These are phyloP conservation scores for Fusarium verticillioides DNA, from an alignment of 2,329 filamentous ascomycete genomes.

Conservation along the genomic window DNA sequence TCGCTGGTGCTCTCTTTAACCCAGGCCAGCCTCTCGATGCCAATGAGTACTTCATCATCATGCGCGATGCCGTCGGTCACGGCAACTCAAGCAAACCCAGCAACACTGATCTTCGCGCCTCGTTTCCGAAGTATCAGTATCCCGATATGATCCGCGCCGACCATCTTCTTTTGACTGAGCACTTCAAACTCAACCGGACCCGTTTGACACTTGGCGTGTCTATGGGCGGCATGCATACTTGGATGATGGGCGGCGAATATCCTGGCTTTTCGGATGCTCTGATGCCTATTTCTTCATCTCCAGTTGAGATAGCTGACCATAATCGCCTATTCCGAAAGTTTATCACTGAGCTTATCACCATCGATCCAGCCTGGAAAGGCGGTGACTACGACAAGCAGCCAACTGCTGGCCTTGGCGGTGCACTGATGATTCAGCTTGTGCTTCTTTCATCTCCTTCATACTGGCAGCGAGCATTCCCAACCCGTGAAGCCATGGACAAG, in stretches of 20 bases:
- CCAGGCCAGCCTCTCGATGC: conserved; percentile 10
- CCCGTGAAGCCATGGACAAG: conserved; percentile 1
- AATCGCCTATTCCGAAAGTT: conserved; percentile 24
- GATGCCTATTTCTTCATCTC: conserved; percentile 21
- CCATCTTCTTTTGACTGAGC: not conserved
- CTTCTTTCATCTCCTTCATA: conserved; percentile 22
- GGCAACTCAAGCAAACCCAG: conserved; percentile 32
- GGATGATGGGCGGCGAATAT: conserved; percentile 15
- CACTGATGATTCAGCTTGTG: conserved; percentile 10
- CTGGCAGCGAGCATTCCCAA: conserved; percentile 13
- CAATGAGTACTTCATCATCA: conserved; percentile 23
- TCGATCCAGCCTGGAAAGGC: conserved; percentile 16
- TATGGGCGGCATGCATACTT: conserved; percentile 28
- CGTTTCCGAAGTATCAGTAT: conserved; percentile 24
- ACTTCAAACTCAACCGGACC: conserved; percentile 13
- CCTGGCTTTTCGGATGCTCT: conserved; percentile 6
- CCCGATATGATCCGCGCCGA: conserved; percentile 12
- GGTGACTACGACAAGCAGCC: conserved; percentile 9
- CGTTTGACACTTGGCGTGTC: conserved; percentile 17
- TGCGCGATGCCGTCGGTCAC: conserved; percentile 21
- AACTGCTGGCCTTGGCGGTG: not conserved
- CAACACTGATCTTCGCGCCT: not conserved
- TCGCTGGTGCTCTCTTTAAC: conserved; percentile 15
- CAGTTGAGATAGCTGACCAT: conserved; percentile 17
- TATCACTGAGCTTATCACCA: conserved; percentile 17